phyloP scores from a whole-genome alignment of 257 asterid species.

The Solanum chilense region DNA sequence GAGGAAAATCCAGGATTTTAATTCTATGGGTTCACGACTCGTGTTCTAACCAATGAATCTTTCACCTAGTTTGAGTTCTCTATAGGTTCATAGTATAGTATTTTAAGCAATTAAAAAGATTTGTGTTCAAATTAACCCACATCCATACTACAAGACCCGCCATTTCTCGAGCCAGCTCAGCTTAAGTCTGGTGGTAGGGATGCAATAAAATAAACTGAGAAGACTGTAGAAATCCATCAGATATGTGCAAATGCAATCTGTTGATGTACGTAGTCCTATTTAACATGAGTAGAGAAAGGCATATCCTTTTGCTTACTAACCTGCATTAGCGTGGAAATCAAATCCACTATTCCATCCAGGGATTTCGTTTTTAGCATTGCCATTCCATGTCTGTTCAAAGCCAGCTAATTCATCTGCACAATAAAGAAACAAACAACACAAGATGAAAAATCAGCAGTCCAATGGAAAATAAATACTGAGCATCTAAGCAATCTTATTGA shows the following conservation, averaged over 20 bases:
- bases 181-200: neutral
- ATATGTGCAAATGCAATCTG: neutral
- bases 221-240: neutral
- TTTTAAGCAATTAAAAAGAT: neutral
- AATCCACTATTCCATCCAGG: conserved; percentile 23
- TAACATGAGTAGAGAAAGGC: neutral
- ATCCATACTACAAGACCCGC: neutral
- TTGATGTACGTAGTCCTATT: neutral
- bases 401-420: conserved; percentile 53
- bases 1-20: neutral
- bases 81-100: neutral
- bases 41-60: neutral
- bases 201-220: neutral
- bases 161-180: neutral
- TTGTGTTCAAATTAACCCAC: neutral
- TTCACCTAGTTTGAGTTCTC: neutral
- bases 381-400: conserved; percentile 68
- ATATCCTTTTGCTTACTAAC: conserved; percentile 6
- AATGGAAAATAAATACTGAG: neutral
- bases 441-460: neutral
- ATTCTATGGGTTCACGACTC: neutral
- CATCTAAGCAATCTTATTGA: neutral
- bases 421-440: neutral
- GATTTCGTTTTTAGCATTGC: conserved; percentile 20
- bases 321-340: conserved; percentile 14